Evolutionary conservation across 2,329 filamentous ascomycete genomes (phyloP), one percentile per base, ranked within the genome.

Genomic region (Curvularia sp.): DNA sequence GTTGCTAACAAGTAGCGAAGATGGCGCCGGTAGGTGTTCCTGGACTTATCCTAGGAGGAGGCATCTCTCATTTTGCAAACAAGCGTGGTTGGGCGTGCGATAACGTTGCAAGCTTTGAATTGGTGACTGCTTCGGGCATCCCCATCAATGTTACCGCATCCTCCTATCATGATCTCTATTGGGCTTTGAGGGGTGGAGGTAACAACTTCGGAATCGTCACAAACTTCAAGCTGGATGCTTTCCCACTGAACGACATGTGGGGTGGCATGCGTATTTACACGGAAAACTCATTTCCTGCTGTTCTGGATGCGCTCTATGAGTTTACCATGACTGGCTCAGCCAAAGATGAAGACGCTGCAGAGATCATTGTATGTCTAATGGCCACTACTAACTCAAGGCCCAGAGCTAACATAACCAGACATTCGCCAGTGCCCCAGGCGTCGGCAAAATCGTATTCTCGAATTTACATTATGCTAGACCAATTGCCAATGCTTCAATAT

Each of bases 91-190:
- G 60, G 64, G 65, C 67, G 1, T 68, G 65, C 24, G 65, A 78
- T 39, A 74, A 70, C 15, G 70, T 78, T 3, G 65, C 44, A 2
- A 60, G 54, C 20, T 69, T 58, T 5, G 60, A 67, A 46, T 15
- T 67, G 0, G 65, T 66, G 0, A 66, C 62, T 7, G 66, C 66
- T 5, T 61, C 65, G 2, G 66, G 66, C 12, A 9, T 52, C 4
- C 26, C 55, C 4, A 42, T 68, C 20, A 53, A 46, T 5, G 62
- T 56, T 7, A 59, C 49, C 12, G 24, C 55, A 5, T 58, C 52
- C 0, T 38, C 72, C 22, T 78, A 80, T 51, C 52, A 57, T 3
- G 79, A 81, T 47, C 73, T 79, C 4, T 79, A 75, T 61, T 70
- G 65, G 59, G 75, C 74, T 0, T 54, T 77, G 9, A 69, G 74